Conservation (phyloP, 139 green algal genomes). For the Gonium pectorale region DNA sequence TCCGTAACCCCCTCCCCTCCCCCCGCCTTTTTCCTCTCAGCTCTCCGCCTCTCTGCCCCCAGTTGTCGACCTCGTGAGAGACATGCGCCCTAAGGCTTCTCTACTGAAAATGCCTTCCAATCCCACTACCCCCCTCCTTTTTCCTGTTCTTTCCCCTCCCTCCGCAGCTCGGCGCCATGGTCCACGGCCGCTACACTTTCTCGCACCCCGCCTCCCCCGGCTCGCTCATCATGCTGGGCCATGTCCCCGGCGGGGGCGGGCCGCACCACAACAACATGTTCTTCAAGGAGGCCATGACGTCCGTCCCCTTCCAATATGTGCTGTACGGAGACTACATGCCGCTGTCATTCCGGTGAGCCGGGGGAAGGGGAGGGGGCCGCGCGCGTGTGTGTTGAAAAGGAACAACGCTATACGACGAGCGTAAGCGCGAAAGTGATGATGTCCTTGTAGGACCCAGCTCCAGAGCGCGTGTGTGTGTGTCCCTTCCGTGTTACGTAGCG, state of each 20-base stretch:
- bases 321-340: slow-evolving; percentile 35
- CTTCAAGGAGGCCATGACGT: slow-evolving; percentile 16
- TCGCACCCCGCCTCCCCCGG: not conserved
- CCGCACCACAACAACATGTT: not conserved
- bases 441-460: too few relatives aligned
- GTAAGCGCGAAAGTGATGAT: too few relatives aligned
- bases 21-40: too few relatives aligned
- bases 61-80: too few relatives aligned
- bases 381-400: not conserved
- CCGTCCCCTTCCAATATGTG: slow-evolving; percentile 31
- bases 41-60: too few relatives aligned
- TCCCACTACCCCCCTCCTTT: not conserved
- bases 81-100: too few relatives aligned
- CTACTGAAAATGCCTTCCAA: not conserved
- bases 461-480: too few relatives aligned
- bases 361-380: not conserved
- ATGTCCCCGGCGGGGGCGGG: not conserved
- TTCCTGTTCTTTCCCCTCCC: too few relatives aligned
- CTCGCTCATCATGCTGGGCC: not conserved
- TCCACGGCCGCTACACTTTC: slow-evolving; percentile 38
- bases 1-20: too few relatives aligned
- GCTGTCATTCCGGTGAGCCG: slow-evolving; percentile 28
- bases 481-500: too few relatives aligned
- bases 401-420: too few relatives aligned
- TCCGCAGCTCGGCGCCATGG: slow-evolving; percentile 37